Base-by-base conservation (phyloP, 352 stramenopile genomes). In the Phytophthora cactorum region DNA sequence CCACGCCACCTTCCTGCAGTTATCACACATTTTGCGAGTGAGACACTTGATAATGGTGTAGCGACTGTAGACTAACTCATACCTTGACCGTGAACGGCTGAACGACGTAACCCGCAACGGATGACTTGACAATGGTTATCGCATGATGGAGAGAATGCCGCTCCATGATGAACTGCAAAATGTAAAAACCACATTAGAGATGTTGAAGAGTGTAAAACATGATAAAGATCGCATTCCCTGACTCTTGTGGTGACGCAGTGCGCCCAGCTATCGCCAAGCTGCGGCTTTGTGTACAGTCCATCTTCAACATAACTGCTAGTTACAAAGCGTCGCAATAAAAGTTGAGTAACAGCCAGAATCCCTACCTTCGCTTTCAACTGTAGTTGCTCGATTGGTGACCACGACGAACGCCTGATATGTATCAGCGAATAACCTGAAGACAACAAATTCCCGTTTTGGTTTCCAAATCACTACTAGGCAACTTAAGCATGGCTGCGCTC, bases 171-270 rank as follows among this genome's bases (percentile, higher is more conserved):
- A 92, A 76, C 85, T 93, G 55, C 8, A 66, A 17, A 74, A 49
- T 45, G 31, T 14, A n/a, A 39, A 46, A 57, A 45, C 22, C 15
- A 47, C 39, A 39, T 71, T 22, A 60, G 41, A 27, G 56, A 50
- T 63, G 34, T 62, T 65, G 5, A 60, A 64, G 27, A 22, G 22
- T 22, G 22, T 22, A 22, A 22, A 22, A 22, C 22, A 53, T 41
- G 44, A 44, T n/a, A 25, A 70, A 53, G 11, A 47, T 28, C 15
- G 14, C 12, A 31, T 27, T 34, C 7, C 43, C 59, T 27, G 41
- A 89, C 84, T 43, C 84, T 78, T 36, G 76, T 85, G 3, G 81
- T 92, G 52, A 92, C 78, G 31, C 81, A 92, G 41, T 91, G 82
- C 5, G 82, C 72, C 87, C 87, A 95, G 14, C 47, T 83, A 27